A percentile compares a stretch with the other conserved stretches of the same genome.
phyloP scores from a whole-genome alignment of 2,329 filamentous ascomycete genomes.

The Dryadomyces quercivorus region DNA sequence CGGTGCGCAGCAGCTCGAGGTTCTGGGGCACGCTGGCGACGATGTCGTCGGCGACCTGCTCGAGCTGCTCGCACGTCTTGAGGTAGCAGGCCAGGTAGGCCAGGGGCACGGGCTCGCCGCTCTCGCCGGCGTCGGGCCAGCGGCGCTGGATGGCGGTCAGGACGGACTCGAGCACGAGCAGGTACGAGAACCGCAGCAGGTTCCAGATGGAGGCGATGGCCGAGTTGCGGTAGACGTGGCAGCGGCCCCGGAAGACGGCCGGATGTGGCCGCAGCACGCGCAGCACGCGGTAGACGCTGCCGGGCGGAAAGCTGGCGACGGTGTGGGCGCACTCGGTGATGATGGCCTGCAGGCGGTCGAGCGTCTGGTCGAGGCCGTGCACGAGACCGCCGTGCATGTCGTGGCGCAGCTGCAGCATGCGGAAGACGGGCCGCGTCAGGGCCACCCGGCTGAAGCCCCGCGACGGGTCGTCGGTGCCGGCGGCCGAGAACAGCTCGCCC shows the following conservation, averaged over 20 bases:
- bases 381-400: constrained; percentile 27
- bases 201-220: constrained; percentile 36
- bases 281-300: constrained; percentile 30
- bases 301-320: constrained; percentile 24
- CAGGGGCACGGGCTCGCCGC: constrained; percentile 12
- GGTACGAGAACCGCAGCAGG: constrained; percentile 30
- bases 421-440: constrained; percentile 31
- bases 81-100: constrained; percentile 21
- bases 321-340: constrained; percentile 30
- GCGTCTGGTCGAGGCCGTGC: constrained; percentile 26
- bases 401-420: constrained; percentile 32
- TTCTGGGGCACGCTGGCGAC: constrained; percentile 36
- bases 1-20: constrained; percentile 32
- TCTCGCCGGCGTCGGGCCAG: constrained; percentile 14
- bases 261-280: constrained; percentile 25
- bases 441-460: constrained; percentile 22
- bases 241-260: constrained; percentile 27
- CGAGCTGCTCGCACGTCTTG: constrained; percentile 26
- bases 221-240: constrained; percentile 34
- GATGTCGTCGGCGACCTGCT: constrained; percentile 28
- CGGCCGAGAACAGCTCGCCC: constrained; percentile 23
- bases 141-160: constrained; percentile 28
- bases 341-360: constrained; percentile 25
- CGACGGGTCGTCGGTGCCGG: constrained; percentile 21
- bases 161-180: constrained; percentile 35